Conservation (phyloP, 345 rosid genomes). For the Salix caprea region DNA sequence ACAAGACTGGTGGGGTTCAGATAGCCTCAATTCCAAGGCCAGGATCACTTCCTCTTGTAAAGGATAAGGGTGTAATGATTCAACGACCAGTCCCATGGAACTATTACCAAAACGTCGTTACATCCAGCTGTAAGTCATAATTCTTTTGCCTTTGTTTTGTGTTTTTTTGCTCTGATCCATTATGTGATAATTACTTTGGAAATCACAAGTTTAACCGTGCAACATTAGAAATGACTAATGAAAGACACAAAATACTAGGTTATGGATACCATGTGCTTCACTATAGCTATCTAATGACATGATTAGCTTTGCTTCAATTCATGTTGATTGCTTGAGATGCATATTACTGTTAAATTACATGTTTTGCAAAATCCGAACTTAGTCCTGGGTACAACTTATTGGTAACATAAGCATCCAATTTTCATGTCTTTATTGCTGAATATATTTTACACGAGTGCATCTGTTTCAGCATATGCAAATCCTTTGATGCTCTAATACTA, state of each 20-base stretch:
- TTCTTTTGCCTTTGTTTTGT: background rate
- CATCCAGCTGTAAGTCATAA: constrained; percentile 73
- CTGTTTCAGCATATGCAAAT: too few species aligned
- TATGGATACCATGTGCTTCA: too few species aligned
- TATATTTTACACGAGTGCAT: background rate
- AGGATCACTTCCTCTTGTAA: constrained; percentile 65
- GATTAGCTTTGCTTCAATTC: too few species aligned
- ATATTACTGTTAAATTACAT: too few species aligned
- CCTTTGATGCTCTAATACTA: background rate
- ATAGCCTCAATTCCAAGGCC: constrained; percentile 66
- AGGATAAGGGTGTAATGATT: constrained; percentile 54
- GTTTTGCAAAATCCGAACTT: too few species aligned
- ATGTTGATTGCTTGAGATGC: too few species aligned
- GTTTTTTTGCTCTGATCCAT: background rate
- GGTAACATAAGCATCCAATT: background rate
- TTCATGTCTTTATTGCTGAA: background rate
- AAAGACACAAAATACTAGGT: too few species aligned
- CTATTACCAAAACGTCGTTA: constrained; percentile 95
- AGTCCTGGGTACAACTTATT: background rate
- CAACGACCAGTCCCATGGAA: constrained; percentile 90
- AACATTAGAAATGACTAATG: background rate
- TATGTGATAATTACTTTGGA: background rate
- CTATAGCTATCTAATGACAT: too few species aligned
- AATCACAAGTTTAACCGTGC: background rate
- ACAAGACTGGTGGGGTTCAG: constrained; percentile 86